A percentile compares a stretch with the other conserved stretches of the same genome.
These are phyloP conservation scores for Boletellus sp. DNA, from an alignment of 768 basidiomycete genomes.

Conservation along the genomic window DNA sequence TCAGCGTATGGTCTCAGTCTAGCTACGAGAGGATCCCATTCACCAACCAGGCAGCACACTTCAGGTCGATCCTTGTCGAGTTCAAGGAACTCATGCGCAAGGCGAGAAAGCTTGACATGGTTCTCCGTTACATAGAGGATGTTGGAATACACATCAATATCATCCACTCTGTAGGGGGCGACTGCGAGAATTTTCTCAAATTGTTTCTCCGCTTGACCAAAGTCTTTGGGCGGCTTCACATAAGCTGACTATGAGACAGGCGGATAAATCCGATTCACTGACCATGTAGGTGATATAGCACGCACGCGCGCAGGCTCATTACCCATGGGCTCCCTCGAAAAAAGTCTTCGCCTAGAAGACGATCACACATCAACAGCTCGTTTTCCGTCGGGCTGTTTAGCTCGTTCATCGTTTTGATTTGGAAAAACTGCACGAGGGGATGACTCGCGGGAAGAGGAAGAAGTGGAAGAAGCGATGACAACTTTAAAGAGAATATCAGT, in stretches of 20 bases:
- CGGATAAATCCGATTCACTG: constrained; percentile 22
- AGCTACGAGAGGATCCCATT: constrained; percentile 20
- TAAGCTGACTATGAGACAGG: constrained; percentile 1
- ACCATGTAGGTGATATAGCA: constrained; percentile 91
- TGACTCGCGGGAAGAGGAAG: constrained; percentile 50
- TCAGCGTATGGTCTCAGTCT: not conserved
- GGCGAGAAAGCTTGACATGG: constrained; percentile 78
- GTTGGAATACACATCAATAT: constrained; percentile 94
- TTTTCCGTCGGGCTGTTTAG: constrained; percentile 86
- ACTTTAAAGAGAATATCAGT: constrained; percentile 28
- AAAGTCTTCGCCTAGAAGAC: constrained; percentile 61
- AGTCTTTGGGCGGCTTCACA: constrained; percentile 52
- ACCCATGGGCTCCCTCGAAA: constrained; percentile 86
- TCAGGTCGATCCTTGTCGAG: constrained; percentile 94
- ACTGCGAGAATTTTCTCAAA: constrained; percentile 78
- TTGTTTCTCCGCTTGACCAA: constrained; percentile 76
- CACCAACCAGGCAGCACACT: constrained; percentile 93
- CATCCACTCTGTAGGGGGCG: constrained; percentile 89
- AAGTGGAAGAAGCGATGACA: constrained; percentile 42
- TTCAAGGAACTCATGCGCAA: constrained; percentile 87
- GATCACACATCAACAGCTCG: constrained; percentile 78
- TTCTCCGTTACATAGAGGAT: constrained; percentile 95
- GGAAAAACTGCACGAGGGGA: constrained; percentile 67
- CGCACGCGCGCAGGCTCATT: constrained; percentile 81
- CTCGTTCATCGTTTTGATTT: constrained; percentile 85